phyloP scores from a whole-genome alignment of 139 green algal species.

The Astrephomene gubernaculifera region DNA sequence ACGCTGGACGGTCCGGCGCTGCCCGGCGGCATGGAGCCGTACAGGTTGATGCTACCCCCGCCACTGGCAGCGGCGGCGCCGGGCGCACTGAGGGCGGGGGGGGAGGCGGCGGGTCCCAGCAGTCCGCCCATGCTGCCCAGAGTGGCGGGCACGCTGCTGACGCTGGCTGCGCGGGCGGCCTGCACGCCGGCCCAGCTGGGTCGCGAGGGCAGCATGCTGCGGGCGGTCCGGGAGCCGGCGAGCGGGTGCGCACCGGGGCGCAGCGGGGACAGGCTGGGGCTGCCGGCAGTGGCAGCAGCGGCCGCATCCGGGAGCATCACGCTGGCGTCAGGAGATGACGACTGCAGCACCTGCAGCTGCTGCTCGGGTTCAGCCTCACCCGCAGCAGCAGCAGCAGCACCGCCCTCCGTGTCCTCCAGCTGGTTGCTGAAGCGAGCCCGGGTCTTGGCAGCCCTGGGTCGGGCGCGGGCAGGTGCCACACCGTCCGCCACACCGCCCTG shows the following conservation, averaged over 20 bases:
- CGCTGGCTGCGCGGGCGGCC: conserved; percentile 3
- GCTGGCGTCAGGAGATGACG: neutral
- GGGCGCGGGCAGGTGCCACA: neutral
- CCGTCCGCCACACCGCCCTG: neutral
- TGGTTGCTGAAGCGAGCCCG: neutral
- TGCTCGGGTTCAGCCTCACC: too few species aligned
- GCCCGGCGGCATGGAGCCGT: neutral
- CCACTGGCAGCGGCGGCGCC: neutral
- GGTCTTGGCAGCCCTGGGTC: conserved; percentile 5
- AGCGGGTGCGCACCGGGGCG: neutral
- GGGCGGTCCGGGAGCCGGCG: conserved; percentile 3
- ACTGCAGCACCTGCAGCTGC: too few species aligned
- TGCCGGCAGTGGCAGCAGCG: neutral
- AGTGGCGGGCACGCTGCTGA: conserved; percentile 1
- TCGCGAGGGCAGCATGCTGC: conserved; percentile 3
- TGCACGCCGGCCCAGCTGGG: too few species aligned
- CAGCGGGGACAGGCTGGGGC: neutral
- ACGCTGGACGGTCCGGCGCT: neutral
- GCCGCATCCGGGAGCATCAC: neutral
- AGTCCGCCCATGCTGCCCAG: conserved; percentile 13
- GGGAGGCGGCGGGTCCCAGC: neutral
- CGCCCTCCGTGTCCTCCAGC: neutral
- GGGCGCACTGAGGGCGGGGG: neutral
- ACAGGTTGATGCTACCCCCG: neutral
- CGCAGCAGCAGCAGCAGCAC: neutral